phyloP scores from a whole-genome alignment of 768 basidiomycete species.

The Pluteus cervinus region DNA sequence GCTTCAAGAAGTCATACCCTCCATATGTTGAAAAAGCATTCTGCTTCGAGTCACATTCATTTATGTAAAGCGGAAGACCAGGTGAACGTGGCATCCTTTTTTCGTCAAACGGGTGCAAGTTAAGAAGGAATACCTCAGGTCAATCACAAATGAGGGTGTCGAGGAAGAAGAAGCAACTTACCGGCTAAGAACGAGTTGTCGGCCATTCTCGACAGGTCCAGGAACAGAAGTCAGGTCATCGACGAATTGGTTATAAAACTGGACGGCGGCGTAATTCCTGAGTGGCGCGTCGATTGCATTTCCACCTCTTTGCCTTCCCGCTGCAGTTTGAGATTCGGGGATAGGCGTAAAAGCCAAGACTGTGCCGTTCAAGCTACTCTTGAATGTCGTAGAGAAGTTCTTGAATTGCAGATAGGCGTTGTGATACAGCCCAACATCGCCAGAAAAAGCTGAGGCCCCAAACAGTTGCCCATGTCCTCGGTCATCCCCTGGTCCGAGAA shows the following conservation, averaged over 20 bases:
- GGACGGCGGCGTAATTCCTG: conserved; percentile 17
- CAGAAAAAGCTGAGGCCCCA: conserved; percentile 19
- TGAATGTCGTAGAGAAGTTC: conserved; percentile 14
- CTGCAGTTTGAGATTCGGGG: conserved; percentile 17
- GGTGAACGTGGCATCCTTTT: conserved; percentile 31
- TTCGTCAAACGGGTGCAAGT: no score
- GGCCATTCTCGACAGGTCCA: conserved; percentile 15
- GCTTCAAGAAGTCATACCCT: conserved; percentile 26
- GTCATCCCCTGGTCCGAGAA: conserved; percentile 8
- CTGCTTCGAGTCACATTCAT: conserved; percentile 33
- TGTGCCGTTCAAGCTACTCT: conserved; percentile 10
- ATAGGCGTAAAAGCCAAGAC: conserved; percentile 23
- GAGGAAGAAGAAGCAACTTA: conserved; percentile 16
- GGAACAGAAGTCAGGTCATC: conserved; percentile 15
- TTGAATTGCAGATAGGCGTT: conserved; percentile 17
- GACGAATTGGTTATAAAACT: conserved; percentile 24
- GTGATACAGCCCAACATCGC: conserved; percentile 12
- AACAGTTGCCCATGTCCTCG: conserved; percentile 16
- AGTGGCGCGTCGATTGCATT: conserved; percentile 21
- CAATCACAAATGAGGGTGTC: no score
- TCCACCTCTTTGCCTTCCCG: conserved; percentile 18
- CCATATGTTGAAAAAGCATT: conserved; percentile 35
- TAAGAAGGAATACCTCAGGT: no score
- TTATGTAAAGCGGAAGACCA: conserved; percentile 33
- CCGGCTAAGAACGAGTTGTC: conserved; percentile 22